Evolutionary conservation across 768 basidiomycete species (phyloP), one percentile per base, ranked within the genome.

Genomic region (Paxillus rubicundulus): DNA sequence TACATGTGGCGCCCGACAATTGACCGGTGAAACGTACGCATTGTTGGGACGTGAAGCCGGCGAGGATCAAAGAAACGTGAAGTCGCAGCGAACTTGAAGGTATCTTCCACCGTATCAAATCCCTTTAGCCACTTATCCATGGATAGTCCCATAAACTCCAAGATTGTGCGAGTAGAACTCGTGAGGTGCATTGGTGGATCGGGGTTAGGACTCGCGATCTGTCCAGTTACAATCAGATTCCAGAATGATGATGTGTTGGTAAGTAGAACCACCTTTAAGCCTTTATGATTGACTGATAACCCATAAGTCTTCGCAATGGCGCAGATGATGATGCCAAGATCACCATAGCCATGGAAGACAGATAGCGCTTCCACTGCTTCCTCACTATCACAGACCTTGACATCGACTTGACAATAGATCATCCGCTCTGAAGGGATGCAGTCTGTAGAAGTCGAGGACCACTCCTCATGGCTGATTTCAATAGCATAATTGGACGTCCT

Each of bases 291-390:
- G 0, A 85, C 63, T 2, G 67, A 60, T 3, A 89, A 58, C 3
- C 85, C 82, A 43, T 69, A 68, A 48, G 78, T 79, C 37, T 76
- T 74, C 9, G 74, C 77, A 16, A 88, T 65, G 13, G 84, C 64
- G 9, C 82, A 79, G 44, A 89, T 65, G 14, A 89, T 85, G 80
- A 87, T 86, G 0, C 83, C 84, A 16, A 88, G 72, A 58, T 88
- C 87, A 9, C 87, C 87, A 58, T 87, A 88, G 1, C 80, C 78
- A 52, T 82, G 76, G 59, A 80, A 80, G 66, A 86, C 80, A 20
- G 74, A 61, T 14, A 80, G 65, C 18, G 81, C 72, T 20, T 82
- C 73, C 66, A 70, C 80, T 59, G 80, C 80, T 17, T 69, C 74
- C 59, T 68, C 66, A 62, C 80, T 75, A 3, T 59, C 63, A 59